Conservation (phyloP, 192 early-diverging fungal species). For the Coemansia sp. region DNA sequence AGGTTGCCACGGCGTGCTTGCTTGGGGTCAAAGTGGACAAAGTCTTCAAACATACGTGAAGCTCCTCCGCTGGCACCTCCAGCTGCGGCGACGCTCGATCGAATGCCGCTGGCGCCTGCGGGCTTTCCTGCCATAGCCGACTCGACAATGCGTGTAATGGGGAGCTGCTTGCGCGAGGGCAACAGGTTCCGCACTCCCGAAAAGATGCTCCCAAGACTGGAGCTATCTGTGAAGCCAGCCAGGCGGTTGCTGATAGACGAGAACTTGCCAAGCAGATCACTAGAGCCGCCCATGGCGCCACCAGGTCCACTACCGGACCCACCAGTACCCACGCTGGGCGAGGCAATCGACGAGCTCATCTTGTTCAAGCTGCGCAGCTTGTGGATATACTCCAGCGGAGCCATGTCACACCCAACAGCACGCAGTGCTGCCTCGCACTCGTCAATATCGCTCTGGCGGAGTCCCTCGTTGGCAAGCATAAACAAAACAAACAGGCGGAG, state of each 20-base stretch:
- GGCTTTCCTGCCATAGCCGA: constrained; percentile 75
- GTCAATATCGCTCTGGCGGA: constrained; percentile 81
- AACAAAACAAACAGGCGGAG: constrained; percentile 88
- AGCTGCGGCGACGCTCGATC: constrained; percentile 18
- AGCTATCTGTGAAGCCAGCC: constrained; percentile 73
- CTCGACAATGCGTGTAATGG: constrained; percentile 83
- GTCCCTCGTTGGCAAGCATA: constrained; percentile 71
- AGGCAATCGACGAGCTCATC: constrained; percentile 35
- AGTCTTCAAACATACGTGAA: constrained; percentile 68
- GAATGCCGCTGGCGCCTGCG: constrained; percentile 31
- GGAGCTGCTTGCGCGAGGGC: constrained; percentile 86
- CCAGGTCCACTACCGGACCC: background rate
- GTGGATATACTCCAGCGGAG: constrained; percentile 82
- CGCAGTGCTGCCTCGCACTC: constrained; percentile 81
- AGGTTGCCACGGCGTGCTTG: constrained; percentile 63
- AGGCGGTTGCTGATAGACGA: constrained; percentile 70
- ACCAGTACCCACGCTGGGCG: constrained; percentile 22
- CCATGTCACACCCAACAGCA: constrained; percentile 74
- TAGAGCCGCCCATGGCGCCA: constrained; percentile 19
- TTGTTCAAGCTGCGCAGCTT: constrained; percentile 57
- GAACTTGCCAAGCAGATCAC: constrained; percentile 62
- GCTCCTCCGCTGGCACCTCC: constrained; percentile 13
- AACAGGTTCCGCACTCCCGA: constrained; percentile 95
- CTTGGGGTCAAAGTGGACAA: constrained; percentile 89
- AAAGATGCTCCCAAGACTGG: constrained; percentile 72